These are phyloP conservation scores for Chara braunii DNA, from an alignment of 139 green algal species.

Conservation along the genomic window DNA sequence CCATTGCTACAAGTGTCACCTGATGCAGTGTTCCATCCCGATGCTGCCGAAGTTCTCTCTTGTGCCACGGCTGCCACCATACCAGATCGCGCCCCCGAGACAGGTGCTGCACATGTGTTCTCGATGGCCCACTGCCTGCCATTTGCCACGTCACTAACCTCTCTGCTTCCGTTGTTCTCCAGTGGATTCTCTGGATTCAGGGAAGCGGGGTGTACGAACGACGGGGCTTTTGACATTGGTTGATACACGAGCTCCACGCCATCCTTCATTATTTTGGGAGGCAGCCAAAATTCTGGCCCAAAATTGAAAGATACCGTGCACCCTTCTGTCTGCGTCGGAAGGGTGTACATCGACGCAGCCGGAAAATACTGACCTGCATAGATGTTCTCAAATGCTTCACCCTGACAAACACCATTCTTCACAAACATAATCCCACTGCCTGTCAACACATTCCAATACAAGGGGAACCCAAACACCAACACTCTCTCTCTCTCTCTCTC, in stretches of 20 bases:
- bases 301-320: slow-evolving; percentile 42
- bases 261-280: slow-evolving; percentile 6
- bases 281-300: slow-evolving; percentile 24
- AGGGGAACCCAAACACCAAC: too few relatives aligned
- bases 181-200: background rate
- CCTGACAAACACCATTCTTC: slow-evolving; percentile 30
- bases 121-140: background rate
- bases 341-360: slow-evolving; percentile 35
- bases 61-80: too few relatives aligned
- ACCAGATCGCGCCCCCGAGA: too few relatives aligned
- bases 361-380: slow-evolving; percentile 28
- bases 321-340: slow-evolving; percentile 18
- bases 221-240: background rate
- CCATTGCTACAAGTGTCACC: background rate
- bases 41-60: background rate
- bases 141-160: background rate
- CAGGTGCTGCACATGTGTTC: too few relatives aligned
- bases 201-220: too few relatives aligned
- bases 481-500: too few relatives aligned
- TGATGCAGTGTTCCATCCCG: background rate
- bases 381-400: slow-evolving; percentile 26
- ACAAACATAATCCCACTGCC: slow-evolving; percentile 34
- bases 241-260: background rate
- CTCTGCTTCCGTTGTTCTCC: background rate
- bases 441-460: slow-evolving; percentile 9